Base-by-base conservation (phyloP, 352 stramenopile species). In the Elongisporangium prolatum region DNA sequence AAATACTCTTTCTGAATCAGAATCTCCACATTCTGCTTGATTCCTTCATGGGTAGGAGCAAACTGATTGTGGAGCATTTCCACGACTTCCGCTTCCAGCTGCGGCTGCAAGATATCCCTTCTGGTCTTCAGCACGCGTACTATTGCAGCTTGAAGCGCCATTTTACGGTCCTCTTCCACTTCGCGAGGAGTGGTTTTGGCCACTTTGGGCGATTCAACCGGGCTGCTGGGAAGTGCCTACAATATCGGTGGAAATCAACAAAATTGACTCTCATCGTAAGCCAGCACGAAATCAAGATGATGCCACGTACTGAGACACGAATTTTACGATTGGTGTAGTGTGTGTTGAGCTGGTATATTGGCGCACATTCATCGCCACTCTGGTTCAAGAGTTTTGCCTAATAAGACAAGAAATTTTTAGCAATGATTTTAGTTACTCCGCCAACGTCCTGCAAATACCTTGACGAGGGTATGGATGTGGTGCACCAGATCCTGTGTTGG, bases 121-220 rank as follows among this genome's bases (percentile, higher is more conserved):
- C 86, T 80, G 10, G 86, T 89, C 56, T 95, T 95, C 2, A 95
- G 64, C 11, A 95, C 76, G 8, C 86, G 86, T 24, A 95, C 86
- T 21, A 95, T 93, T 9, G 80, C 78, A 5, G 86, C 86, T 62
- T 95, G 86, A 17, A 95, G 71, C 22, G 84, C 73, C 86, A 95
- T 95, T 55, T 92, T 96, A 10, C 88, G 82, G 63, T 97, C 88
- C 61, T 95, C 86, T 65, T 89, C 77, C 49, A 95, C 80, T 69
- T 93, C 86, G 11, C 80, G 77, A 18, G 69, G 77, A 28, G 77
- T 71, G 13, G 59, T 63, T 61, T 77, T 85, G 7, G 62, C 60
- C 7, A 68, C 72, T 47, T 87, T 91, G 10, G 78, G 77, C 14
- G 82, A 87, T 53, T 93, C 84, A 17, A 88, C 81, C 34, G 79